Base-by-base conservation (phyloP, 805 yeast species). In the Metschnikowia proteae region DNA sequence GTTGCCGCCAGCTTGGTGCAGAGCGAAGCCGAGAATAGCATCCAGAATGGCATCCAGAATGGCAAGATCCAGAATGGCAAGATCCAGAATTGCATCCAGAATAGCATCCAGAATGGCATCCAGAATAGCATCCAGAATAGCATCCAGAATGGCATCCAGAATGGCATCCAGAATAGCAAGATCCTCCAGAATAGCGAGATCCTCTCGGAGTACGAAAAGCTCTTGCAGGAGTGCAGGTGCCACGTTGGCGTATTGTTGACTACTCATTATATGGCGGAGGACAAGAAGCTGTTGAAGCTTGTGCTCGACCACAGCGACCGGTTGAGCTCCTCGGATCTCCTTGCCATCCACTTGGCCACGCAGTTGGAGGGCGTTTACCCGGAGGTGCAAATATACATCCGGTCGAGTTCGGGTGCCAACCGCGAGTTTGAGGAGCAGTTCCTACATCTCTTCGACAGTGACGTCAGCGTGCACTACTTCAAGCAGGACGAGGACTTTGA, bases 171-270 rank as follows among this genome's bases (percentile, higher is more conserved):
- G 51, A 51, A 46, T 17, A 17, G 17, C 17, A 2, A 17, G 17
- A 17, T 17, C 17, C 17, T 17, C 17, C 17, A 17, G 17, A 17
- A 17, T 40, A 47, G 42, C 6, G 52, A 48, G 13, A 17, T 25
- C 7, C 65, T 51, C 29, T 31, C 49, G 6, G 56, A 66, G 44
- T 66, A 59, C 57, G 59, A 52, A 39, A 61, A 58, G 36, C 54
- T 69, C n/a, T 59, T 67, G 50, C 59, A 55, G 6, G 53, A 58
- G 22, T 60, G 63, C 35, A 59, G 57, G 42, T 60, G 62, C 39
- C 65, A 69, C 50, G 61, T 70, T 50, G 75, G 70, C 2, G 58
- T 70, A 32, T 58, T 70, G 37, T 54, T 68, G 44, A 47, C 51
- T 10, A 33, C 48, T 3, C 47, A 34, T 5, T 29, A 28, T 41